A percentile compares a stretch with the other conserved stretches of the same genome.
These are phyloP conservation scores for Oryza coarctata DNA, from an alignment of 176 grass and related monocot species.

Conservation along the genomic window DNA sequence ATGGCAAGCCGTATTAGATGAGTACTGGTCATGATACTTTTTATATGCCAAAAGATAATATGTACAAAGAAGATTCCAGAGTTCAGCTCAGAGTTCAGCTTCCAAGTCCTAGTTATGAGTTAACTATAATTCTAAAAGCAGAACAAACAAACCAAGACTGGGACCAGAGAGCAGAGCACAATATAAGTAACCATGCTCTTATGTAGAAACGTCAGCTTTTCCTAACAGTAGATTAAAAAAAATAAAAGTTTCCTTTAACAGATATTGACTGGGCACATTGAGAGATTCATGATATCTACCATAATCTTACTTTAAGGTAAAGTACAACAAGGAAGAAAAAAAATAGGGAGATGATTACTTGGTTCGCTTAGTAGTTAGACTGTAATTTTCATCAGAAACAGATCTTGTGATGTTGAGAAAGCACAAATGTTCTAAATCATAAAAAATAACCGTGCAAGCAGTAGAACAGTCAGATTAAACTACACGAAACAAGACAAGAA, in stretches of 20 bases:
- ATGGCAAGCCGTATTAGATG: neutral
- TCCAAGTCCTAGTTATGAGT: neutral
- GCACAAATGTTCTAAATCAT: slow-evolving; percentile 22
- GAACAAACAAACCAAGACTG: neutral
- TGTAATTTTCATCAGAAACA: slow-evolving; percentile 37
- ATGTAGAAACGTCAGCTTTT: slow-evolving; percentile 12
- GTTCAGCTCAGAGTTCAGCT: neutral
- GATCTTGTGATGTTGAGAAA: neutral
- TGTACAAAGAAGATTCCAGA: slow-evolving; percentile 20
- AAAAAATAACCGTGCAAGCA: slow-evolving; percentile 38
- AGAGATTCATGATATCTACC: neutral
- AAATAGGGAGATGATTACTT: neutral
- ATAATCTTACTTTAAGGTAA: slow-evolving; percentile 10
- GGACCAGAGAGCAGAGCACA: neutral
- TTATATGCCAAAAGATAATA: slow-evolving; percentile 23
- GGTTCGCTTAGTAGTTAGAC: slow-evolving; percentile 20
- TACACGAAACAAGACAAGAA: slow-evolving; percentile 4
- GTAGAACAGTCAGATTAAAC: slow-evolving; percentile 17
- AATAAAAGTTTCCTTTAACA: neutral
- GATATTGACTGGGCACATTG: neutral
- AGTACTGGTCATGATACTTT: neutral
- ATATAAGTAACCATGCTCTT: neutral
- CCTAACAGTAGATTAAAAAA: neutral
- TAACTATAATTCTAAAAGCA: neutral
- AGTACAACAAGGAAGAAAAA: neutral